Conservation (phyloP, 2,329 filamentous ascomycete genomes). For the Diaporthe amygdali region DNA sequence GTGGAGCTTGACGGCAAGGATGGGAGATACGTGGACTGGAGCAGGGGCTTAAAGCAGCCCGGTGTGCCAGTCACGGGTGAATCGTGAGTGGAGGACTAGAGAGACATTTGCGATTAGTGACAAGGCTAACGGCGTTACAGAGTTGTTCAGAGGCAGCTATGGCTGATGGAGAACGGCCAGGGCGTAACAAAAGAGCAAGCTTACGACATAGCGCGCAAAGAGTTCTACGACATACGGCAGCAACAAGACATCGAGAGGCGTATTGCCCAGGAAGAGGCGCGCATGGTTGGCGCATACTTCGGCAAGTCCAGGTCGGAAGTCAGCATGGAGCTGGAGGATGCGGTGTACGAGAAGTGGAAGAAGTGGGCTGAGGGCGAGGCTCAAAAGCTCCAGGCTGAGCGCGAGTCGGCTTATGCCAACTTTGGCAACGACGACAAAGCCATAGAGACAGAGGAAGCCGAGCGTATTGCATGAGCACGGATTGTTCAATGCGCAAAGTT, state of each 20-base stretch:
- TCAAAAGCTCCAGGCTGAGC: slow-evolving; percentile 44
- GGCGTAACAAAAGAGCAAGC: slow-evolving; percentile 67
- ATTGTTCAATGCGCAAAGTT: neutral
- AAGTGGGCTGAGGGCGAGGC: slow-evolving; percentile 68
- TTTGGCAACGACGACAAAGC: slow-evolving; percentile 44
- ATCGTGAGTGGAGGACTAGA: slow-evolving; percentile 60
- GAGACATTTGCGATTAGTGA: neutral
- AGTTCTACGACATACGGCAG: slow-evolving; percentile 88
- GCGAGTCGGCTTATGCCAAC: slow-evolving; percentile 47
- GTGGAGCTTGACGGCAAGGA: slow-evolving; percentile 89
- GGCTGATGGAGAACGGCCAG: slow-evolving; percentile 72
- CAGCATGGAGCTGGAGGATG: slow-evolving; percentile 82
- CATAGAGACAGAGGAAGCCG: slow-evolving; percentile 24
- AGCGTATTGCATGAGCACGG: slow-evolving; percentile 7
- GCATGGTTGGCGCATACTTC: slow-evolving; percentile 86
- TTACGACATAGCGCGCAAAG: slow-evolving; percentile 85
- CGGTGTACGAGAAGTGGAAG: slow-evolving; percentile 85
- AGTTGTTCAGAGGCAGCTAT: slow-evolving; percentile 90
- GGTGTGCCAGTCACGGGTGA: slow-evolving; percentile 83
- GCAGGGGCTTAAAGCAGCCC: slow-evolving; percentile 72
- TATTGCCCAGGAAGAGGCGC: slow-evolving; percentile 86
- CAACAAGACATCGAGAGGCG: slow-evolving; percentile 81
- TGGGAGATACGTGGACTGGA: slow-evolving; percentile 78
- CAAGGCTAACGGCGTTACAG: slow-evolving; percentile 49
- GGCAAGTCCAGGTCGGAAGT: slow-evolving; percentile 77